Evolutionary conservation across 2,329 filamentous ascomycete species (phyloP), one percentile per base, ranked within the genome.

Genomic region (Furcasterigmium furcatum): DNA sequence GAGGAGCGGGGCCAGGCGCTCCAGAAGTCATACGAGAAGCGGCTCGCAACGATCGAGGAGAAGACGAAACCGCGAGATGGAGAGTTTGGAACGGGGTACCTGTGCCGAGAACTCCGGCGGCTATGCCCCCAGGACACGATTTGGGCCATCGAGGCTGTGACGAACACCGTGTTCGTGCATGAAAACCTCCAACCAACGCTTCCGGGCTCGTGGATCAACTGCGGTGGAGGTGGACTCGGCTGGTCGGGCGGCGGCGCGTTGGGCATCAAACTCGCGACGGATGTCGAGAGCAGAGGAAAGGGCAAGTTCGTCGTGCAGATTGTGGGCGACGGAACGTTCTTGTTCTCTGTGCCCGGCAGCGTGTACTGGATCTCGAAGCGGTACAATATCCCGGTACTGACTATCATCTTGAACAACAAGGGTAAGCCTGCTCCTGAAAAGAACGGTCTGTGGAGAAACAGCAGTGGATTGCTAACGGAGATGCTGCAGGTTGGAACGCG

Each of bases 191-290:
- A 83, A 55, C 76, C 82, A 3, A 82, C 76, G 0, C 58, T 81
- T 0, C 87, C 88, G 0, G 86, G 87, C 0, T 82, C 80, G 1
- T 91, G 85, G 85, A 81, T 92, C 57, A 91, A 91, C 61, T 91
- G 87, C 59, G 88, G 88, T 2, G 88, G 85, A 1, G 88, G 87
- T 13, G 88, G 88, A 3, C 79, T 92, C 0, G 88, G 88, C 2
- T 92, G 88, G 88, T 87, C 82, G 10, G 88, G 87, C 13, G 88
- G 88, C 13, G 88, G 72, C 43, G 84, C 85, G 0, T 63, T 92
- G 4, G 88, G 88, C 3, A 84, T 91, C 58, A 91, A 91, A 60
- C 75, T 92, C 8, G 88, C 86, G 0, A 80, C 61, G 1, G 64
- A 67, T 22, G 55, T 52, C 5, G 64, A 66, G 52, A 66, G 68